phyloP scores from a whole-genome alignment of 352 stramenopile genomes.

The Pythium dissimile region DNA sequence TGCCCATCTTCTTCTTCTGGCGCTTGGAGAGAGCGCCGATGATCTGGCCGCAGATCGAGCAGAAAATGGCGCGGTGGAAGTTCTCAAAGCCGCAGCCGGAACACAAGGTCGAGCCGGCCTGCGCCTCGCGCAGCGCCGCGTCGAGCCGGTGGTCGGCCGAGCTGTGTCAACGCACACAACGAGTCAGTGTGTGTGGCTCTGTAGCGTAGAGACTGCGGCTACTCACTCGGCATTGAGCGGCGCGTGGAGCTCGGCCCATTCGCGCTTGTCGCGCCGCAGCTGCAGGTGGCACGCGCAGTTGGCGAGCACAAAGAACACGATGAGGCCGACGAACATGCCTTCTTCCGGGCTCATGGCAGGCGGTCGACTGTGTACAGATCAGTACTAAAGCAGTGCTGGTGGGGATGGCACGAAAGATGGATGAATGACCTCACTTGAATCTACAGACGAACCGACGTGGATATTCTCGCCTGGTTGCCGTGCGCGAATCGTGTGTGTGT shows the following conservation, averaged over 20 bases:
- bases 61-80: conserved; percentile 24
- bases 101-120: conserved; percentile 22
- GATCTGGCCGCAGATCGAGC: conserved; percentile 21
- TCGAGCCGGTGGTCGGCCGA: conserved; percentile 16
- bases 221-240: conserved; percentile 25
- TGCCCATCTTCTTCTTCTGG: conserved; percentile 18
- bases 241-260: conserved; percentile 22
- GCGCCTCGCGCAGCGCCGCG: conserved; percentile 17
- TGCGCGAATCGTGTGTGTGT: no score
- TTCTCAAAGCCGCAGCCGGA: conserved; percentile 27
- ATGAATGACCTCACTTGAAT: no score
- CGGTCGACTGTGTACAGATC: no score
- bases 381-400: no score
- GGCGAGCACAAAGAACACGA: conserved; percentile 13
- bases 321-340: conserved; percentile 11
- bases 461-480: no score
- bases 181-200: background rate
- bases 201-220: background rate
- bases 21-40: conserved; percentile 10
- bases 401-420: no score
- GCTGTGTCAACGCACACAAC: background rate
- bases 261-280: conserved; percentile 19
- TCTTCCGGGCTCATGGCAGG: conserved; percentile 16
- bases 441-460: no score
- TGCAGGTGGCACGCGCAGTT: conserved; percentile 20